Conservation (phyloP, 1,284 basidiomycete species). For the Spongiforma sp. region DNA sequence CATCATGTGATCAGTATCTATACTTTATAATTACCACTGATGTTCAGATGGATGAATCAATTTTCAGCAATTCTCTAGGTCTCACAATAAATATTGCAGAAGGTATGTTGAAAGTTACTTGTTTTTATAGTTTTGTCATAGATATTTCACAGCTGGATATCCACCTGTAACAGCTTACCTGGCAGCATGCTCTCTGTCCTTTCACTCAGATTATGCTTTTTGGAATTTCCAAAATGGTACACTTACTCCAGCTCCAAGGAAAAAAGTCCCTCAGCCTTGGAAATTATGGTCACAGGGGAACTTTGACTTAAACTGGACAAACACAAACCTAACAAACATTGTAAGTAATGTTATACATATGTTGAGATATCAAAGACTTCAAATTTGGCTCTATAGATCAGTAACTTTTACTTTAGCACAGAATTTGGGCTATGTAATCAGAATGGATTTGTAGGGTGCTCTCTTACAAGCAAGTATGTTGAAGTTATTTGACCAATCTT, state of each 20-base stretch:
- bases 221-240: not conserved
- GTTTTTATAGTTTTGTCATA: too few relatives aligned
- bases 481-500: not conserved
- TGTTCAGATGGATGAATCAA: constrained; percentile 3
- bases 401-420: fast-evolving
- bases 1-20: not conserved
- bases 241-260: not conserved
- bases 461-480: not conserved
- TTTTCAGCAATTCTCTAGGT: not conserved
- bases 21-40: constrained; percentile 9
- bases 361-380: not conserved
- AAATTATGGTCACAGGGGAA: not conserved
- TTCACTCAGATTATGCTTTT: not conserved
- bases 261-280: not conserved
- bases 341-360: not conserved
- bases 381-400: not conserved
- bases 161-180: not conserved
- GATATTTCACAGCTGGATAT: too few relatives aligned
- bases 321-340: fast-evolving
- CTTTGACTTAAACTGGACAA: too few relatives aligned
- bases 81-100: constrained; percentile 1
- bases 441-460: constrained; percentile 1
- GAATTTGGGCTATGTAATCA: constrained; percentile 3
- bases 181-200: not conserved
- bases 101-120: not conserved